These are phyloP conservation scores for Alternaria burnsii DNA, from an alignment of 2,329 filamentous ascomycete genomes.

Conservation along the genomic window DNA sequence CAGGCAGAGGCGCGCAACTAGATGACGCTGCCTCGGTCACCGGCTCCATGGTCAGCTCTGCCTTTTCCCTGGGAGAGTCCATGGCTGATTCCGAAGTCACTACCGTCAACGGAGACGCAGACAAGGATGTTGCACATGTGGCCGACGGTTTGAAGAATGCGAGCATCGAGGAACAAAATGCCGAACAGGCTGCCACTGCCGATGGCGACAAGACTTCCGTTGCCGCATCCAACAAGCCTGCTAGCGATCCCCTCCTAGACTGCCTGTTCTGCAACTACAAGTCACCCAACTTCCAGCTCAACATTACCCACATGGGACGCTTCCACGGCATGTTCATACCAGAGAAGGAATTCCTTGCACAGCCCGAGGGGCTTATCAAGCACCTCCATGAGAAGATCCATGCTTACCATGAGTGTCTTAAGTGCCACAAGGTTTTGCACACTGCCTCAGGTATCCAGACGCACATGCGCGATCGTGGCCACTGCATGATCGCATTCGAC, in stretches of 20 bases:
- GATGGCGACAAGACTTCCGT: slow-evolving; percentile 53
- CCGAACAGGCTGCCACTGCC: slow-evolving; percentile 46
- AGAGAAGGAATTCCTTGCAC: slow-evolving; percentile 81
- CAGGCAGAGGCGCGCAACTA: slow-evolving; percentile 47
- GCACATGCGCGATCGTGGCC: slow-evolving; percentile 95
- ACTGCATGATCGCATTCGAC: slow-evolving; percentile 95
- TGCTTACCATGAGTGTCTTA: slow-evolving; percentile 83
- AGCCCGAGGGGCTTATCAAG: slow-evolving; percentile 81
- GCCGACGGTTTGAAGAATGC: slow-evolving; percentile 79
- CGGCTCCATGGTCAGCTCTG: slow-evolving; percentile 83
- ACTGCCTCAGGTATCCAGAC: slow-evolving; percentile 85
- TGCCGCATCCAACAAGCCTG: slow-evolving; percentile 38
- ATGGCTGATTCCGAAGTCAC: slow-evolving; percentile 62
- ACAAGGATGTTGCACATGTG: slow-evolving; percentile 79
- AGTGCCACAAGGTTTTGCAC: slow-evolving; percentile 83
- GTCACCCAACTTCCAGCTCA: slow-evolving; percentile 78
- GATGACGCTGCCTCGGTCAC: slow-evolving; percentile 71
- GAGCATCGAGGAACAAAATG: slow-evolving; percentile 53
- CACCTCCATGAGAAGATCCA: slow-evolving; percentile 83
- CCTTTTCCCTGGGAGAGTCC: slow-evolving; percentile 88
- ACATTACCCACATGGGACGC: slow-evolving; percentile 87
- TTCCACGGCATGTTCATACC: slow-evolving; percentile 97
- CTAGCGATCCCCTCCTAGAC: slow-evolving; percentile 54
- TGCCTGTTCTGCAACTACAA: slow-evolving; percentile 95
- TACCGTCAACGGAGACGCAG: slow-evolving; percentile 70